Base-by-base conservation (phyloP, 1,139 yeast genomes). In the Arxiozyma slooffiae region DNA sequence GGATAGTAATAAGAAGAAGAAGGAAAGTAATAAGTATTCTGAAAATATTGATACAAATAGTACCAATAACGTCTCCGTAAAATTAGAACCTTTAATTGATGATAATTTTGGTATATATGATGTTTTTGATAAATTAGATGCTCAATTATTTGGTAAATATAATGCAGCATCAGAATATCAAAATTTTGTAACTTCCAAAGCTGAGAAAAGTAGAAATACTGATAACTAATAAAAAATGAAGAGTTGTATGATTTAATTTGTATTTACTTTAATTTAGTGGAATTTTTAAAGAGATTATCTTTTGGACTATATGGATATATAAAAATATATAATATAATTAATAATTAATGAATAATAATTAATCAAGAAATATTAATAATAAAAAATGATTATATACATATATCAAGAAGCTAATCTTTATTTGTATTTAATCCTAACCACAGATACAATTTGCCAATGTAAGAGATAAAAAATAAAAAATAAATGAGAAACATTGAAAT, bases 61-160 rank as follows among this genome's bases (percentile, higher is more conserved):
- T 5, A 7, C 26, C 7, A 23, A 23, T 23, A 23, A 5, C 7
- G 26, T 4, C 14, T 30, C 36, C 5, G 36, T 30, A 30, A 30
- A 30, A 30, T 30, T n/a, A 11, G 36, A 17, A 9, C 14, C 44
- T 21, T 26, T 20, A 16, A 41, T n/a, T 7, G 44, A 41, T 22
- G 47, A 44, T 17, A 45, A 48, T 37, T 1, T 36, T 7, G 52
- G 53, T 7, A 74, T 84, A 53, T 88, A 92, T 1, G 94, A 95
- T 5, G 82, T 85, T 20, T 82, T 87, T 74, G 96, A 87, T 65
- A 84, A 82, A 58, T 70, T 87, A 46, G 96, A 88, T 65, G 79
- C 87, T 54, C 92, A 86, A 62, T 76, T 88, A 16, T 87, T 88
- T 70, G 96, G 96, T 0, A 72, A 85, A 48, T 82, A 84, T 58